Evolutionary conservation across 169 alveolate species (phyloP).

Genomic region (Plasmodium blacklocki): DNA sequence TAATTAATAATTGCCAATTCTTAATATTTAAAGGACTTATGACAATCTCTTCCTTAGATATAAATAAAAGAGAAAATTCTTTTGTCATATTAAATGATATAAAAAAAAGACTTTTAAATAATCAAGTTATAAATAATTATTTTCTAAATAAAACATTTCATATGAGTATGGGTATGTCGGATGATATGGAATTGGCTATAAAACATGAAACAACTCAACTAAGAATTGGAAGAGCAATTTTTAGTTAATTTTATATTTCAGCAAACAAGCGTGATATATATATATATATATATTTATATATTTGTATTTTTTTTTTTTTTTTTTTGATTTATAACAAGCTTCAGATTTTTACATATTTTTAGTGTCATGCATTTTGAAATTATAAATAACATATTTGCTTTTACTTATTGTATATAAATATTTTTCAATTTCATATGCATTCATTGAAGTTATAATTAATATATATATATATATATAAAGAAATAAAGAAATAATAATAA

Average conservation of each 20-base stretch:
- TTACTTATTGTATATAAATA: no score
- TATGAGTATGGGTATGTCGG: constrained; percentile 95
- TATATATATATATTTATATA: no score
- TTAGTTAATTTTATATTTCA: constrained; percentile 53
- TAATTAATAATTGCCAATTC: constrained; percentile 83
- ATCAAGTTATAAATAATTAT: constrained; percentile 77
- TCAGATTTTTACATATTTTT: no score
- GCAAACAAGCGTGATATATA: no score
- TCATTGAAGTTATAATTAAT: no score
- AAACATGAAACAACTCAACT: constrained; percentile 90
- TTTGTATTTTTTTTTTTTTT: no score
- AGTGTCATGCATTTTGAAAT: no score
- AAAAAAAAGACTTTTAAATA: constrained; percentile 79
- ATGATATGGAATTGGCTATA: constrained; percentile 93
- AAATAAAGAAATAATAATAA: no score
- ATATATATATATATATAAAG: no score
- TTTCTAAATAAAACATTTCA: constrained; percentile 76
- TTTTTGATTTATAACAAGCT: no score
- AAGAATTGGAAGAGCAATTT: constrained; percentile 94
- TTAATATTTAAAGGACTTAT: constrained; percentile 93
- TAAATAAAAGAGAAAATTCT: constrained; percentile 38
- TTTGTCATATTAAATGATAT: constrained; percentile 84
- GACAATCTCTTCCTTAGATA: constrained; percentile 91
- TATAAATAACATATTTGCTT: no score
- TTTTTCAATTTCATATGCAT: no score